Conservation (phyloP, 257 asterid genomes). For the Leonotis leonurus region DNA sequence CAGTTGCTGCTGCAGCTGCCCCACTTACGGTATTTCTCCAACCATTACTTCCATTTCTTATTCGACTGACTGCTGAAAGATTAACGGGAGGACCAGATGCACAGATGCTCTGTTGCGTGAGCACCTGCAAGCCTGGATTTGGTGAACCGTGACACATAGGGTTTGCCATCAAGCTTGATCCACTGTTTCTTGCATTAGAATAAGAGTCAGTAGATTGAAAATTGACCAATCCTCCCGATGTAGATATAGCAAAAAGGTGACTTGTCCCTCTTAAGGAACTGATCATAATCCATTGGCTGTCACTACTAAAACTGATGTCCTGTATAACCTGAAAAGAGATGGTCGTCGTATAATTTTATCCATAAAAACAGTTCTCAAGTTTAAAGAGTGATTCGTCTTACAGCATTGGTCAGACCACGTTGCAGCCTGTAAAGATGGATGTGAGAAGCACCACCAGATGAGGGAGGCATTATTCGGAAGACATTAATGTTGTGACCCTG, state of each 20-base stretch:
- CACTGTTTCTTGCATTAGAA: constrained; percentile 25
- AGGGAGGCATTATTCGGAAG: constrained; percentile 46
- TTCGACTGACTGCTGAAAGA: constrained; percentile 54
- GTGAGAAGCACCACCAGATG: constrained; percentile 37
- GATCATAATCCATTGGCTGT: constrained; percentile 63
- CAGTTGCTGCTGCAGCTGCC: constrained; percentile 82
- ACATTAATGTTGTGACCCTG: constrained; percentile 93
- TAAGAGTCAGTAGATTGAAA: constrained; percentile 27
- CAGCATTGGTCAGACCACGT: constrained; percentile 87
- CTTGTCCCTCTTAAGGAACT: constrained; percentile 77
- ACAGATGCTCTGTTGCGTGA: constrained; percentile 43
- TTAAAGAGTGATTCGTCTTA: constrained; percentile 29
- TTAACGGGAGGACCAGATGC: constrained; percentile 38
- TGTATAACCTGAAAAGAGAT: constrained; percentile 66
- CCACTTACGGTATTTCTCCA: constrained; percentile 67
- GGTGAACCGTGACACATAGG: constrained; percentile 27
- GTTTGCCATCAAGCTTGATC: constrained; percentile 25
- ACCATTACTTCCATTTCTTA: constrained; percentile 57
- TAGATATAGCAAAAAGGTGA: constrained; percentile 79
- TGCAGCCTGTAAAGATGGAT: constrained; percentile 77
- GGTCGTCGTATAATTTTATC: neutral
- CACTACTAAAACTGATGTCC: constrained; percentile 82
- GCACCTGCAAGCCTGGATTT: constrained; percentile 39
- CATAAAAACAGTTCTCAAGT: neutral
- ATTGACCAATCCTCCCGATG: constrained; percentile 44